These are phyloP conservation scores for Paraglomus occultum DNA, from an alignment of 192 early-diverging fungal species.

Conservation along the genomic window DNA sequence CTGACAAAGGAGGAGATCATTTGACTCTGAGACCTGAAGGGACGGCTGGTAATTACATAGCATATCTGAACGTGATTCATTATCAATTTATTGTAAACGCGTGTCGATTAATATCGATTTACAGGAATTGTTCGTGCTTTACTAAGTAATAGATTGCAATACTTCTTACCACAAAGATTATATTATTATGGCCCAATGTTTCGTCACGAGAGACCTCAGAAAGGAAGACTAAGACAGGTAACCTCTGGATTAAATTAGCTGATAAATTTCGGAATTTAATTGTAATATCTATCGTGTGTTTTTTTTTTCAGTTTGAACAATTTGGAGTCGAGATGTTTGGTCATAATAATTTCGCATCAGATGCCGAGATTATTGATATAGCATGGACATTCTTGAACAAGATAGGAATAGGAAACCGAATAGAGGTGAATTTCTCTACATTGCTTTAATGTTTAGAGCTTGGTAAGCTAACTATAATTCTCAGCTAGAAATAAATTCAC, in stretches of 20 bases:
- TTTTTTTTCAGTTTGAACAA: conserved; percentile 58
- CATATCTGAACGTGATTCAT: not conserved
- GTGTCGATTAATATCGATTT: not conserved
- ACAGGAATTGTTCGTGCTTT: conserved; percentile 42
- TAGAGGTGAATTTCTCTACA: conserved; percentile 27
- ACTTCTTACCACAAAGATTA: conserved; percentile 48
- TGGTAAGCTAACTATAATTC: not conserved
- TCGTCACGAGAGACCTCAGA: conserved; percentile 68
- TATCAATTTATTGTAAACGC: not conserved
- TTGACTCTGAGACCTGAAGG: conserved; percentile 71
- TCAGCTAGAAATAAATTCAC: conserved; percentile 46
- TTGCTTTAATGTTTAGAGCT: not conserved
- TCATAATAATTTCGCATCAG: conserved; percentile 46
- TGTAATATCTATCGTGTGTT: not conserved
- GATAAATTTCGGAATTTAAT: not conserved
- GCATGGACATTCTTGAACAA: conserved; percentile 47
- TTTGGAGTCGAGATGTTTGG: conserved; percentile 64
- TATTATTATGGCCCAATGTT: conserved; percentile 70
- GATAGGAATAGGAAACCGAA: conserved; percentile 34
- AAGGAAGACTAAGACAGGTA: conserved; percentile 61
- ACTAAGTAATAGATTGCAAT: conserved; percentile 45
- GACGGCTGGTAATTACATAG: conserved; percentile 44
- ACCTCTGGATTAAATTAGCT: not conserved
- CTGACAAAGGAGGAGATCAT: conserved; percentile 52
- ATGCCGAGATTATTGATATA: conserved; percentile 60